A percentile compares a stretch with the other conserved stretches of the same genome.
Evolutionary conservation across 75 land plant species (phyloP).

Genomic region (Sequoia sempervirens): DNA sequence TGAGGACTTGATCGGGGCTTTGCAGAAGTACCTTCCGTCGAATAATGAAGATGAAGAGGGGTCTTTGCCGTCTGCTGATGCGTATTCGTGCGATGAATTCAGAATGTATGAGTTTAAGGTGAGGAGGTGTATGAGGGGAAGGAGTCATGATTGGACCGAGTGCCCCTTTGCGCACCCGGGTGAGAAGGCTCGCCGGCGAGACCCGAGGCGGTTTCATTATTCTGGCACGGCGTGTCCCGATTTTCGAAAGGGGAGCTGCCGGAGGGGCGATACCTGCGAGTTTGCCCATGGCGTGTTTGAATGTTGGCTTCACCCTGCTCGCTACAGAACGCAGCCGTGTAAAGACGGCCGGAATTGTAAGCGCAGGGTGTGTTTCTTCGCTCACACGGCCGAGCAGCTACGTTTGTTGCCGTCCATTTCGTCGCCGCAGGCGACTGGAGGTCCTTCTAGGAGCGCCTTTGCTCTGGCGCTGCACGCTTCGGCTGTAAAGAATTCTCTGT

Average conservation of each 20-base stretch:
- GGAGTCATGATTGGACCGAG: slow-evolving; percentile 86
- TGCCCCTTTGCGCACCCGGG: slow-evolving; percentile 84
- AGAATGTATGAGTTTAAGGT: slow-evolving; percentile 87
- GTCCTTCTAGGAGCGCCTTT: slow-evolving; percentile 2
- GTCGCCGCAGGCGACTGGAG: background rate
- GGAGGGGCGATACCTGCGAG: slow-evolving; percentile 63
- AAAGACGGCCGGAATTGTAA: slow-evolving; percentile 68
- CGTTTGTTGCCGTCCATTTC: slow-evolving; percentile 27
- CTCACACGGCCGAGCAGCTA: slow-evolving; percentile 59
- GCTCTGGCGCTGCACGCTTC: background rate
- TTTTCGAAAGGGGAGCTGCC: slow-evolving; percentile 56
- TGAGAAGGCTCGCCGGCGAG: slow-evolving; percentile 76
- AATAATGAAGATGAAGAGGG: slow-evolving; percentile 42
- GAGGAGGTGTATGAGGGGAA: slow-evolving; percentile 53
- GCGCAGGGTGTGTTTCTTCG: slow-evolving; percentile 45
- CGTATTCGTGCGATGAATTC: slow-evolving; percentile 64
- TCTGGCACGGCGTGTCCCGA: slow-evolving; percentile 61
- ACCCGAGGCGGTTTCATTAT: slow-evolving; percentile 61
- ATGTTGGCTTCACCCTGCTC: slow-evolving; percentile 78
- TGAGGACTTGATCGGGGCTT: slow-evolving; percentile 4
- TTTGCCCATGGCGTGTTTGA: slow-evolving; percentile 78
- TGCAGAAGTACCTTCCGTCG: slow-evolving; percentile 43
- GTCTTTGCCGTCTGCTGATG: slow-evolving; percentile 28
- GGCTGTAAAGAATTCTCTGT: background rate
- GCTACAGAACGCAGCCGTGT: slow-evolving; percentile 78